Base-by-base conservation (phyloP, 1,284 basidiomycete species). In the Moesziomyces sp. region DNA sequence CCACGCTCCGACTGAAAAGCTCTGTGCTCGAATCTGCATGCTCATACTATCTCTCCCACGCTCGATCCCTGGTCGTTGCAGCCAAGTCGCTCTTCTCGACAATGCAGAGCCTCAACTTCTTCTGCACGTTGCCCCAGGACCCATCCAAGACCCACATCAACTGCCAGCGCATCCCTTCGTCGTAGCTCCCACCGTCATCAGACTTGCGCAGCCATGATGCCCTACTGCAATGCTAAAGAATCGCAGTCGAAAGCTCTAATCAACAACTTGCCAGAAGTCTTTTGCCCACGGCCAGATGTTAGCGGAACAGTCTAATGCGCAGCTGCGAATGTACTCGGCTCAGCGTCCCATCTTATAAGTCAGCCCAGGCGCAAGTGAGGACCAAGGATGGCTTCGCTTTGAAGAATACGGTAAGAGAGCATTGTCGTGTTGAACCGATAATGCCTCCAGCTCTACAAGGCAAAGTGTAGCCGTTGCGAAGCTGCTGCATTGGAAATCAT, bases 81-180 rank as follows among this genome's bases (percentile, higher is more conserved):
- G 74, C 74, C 46, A 73, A 70, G 43, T 62, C 71, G 5, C 70
- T 76, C 19, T 76, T 76, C 52, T 62, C 69, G 56, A 73, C 74
- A 24, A 76, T 76, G 74, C 70, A 76, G 38, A 74, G 69, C 62
- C 74, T 76, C 63, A 67, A 74, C 54, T 76, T 76, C 49, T 76
- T 76, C 59, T 76, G 74, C 56, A 64, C 69, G 4, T 53, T 76
- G 52, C 74, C 74, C 10, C 74, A 76, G 30, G 74, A 76, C 24
- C 74, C 74, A 24, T 30, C 63, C 35, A 73, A 74, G 56, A 74
- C 74, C 16, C 67, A 76, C 57, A 76, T 76, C 67, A 74, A 67
- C 56, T 76, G 74, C 66, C 71, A 76, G 54, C 63, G 60, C 45
- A 76, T 76, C 44, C 71, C 71, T 9, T 58, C 53, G 2, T 58